Evolutionary conservation across 2,329 filamentous ascomycete genomes (phyloP).

Genomic region (Daldinia sp.): DNA sequence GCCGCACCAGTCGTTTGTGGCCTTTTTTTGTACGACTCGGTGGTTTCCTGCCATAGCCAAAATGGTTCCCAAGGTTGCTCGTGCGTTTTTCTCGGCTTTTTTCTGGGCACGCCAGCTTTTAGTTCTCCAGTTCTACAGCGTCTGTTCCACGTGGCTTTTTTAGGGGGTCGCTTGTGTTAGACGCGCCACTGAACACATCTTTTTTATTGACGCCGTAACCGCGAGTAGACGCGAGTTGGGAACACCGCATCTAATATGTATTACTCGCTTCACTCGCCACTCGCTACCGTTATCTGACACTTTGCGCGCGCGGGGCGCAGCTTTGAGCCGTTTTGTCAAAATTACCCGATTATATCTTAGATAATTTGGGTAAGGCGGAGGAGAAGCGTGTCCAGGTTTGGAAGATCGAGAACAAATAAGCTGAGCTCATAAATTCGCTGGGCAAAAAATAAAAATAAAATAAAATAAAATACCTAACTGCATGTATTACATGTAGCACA

Average conservation of each 20-base stretch:
- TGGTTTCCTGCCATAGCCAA: background rate
- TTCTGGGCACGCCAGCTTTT: background rate
- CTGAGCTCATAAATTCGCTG: background rate
- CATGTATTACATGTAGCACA: background rate
- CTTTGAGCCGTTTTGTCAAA: background rate
- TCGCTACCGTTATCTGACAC: slow-evolving; percentile 3
- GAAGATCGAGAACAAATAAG: slow-evolving; percentile 5
- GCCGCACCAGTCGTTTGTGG: background rate
- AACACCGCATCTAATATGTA: slow-evolving; percentile 15
- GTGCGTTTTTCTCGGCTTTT: slow-evolving; percentile 1
- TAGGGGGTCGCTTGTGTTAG: slow-evolving; percentile 16
- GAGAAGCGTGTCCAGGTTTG: background rate
- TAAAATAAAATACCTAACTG: background rate
- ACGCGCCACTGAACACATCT: slow-evolving; percentile 27
- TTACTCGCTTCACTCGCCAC: background rate
- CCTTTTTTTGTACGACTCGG: background rate
- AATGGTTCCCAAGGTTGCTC: background rate
- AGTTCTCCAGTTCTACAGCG: slow-evolving; percentile 30
- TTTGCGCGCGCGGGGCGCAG: background rate
- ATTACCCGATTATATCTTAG: slow-evolving; percentile 4
- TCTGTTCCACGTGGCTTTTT: slow-evolving; percentile 38
- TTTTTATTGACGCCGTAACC: slow-evolving; percentile 16
- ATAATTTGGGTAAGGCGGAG: background rate
- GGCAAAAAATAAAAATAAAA: background rate
- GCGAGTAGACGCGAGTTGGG: slow-evolving; percentile 31